Conservation (phyloP, 1,139 yeast species). For the Saccharomyces hybrid region DNA sequence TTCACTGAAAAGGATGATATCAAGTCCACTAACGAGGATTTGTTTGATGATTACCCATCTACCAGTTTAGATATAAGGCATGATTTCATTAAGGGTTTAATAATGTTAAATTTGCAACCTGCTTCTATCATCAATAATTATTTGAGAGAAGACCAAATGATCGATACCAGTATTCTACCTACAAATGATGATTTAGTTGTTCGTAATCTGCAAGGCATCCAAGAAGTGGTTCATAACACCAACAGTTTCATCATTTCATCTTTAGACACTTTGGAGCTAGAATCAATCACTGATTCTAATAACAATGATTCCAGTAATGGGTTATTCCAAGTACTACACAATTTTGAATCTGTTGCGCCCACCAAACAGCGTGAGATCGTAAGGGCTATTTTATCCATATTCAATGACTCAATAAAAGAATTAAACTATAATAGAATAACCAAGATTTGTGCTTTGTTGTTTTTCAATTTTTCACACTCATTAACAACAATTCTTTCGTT, state of each 20-base stretch:
- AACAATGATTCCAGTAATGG: conserved; percentile 21
- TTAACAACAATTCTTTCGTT: conserved; percentile 23
- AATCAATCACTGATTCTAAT: conserved; percentile 38
- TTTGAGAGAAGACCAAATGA: conserved; percentile 38
- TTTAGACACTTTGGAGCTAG: conserved; percentile 47
- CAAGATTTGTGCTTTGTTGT: conserved; percentile 23
- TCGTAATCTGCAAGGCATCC: conserved; percentile 24
- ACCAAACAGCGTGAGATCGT: conserved; percentile 38
- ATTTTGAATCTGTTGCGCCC: conserved; percentile 37
- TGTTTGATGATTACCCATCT: conserved; percentile 39
- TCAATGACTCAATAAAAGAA: conserved; percentile 36
- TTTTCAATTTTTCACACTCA: conserved; percentile 26
- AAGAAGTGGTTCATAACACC: conserved; percentile 24
- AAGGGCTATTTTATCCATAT: conserved; percentile 29
- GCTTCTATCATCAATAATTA: conserved; percentile 39
- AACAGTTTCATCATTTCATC: conserved; percentile 32
- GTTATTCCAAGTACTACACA: conserved; percentile 35
- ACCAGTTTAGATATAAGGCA: conserved; percentile 46
- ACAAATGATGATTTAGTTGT: conserved; percentile 26
- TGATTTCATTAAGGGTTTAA: conserved; percentile 47
- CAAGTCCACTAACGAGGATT: conserved; percentile 29
- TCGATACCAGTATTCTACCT: conserved; percentile 30
- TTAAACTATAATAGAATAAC: conserved; percentile 20
- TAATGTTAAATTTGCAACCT: conserved; percentile 38
- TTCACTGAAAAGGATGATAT: conserved; percentile 28